Evolutionary conservation across 768 basidiomycete species (phyloP), one percentile per base, ranked within the genome.

Genomic region (Mycena belliarum): DNA sequence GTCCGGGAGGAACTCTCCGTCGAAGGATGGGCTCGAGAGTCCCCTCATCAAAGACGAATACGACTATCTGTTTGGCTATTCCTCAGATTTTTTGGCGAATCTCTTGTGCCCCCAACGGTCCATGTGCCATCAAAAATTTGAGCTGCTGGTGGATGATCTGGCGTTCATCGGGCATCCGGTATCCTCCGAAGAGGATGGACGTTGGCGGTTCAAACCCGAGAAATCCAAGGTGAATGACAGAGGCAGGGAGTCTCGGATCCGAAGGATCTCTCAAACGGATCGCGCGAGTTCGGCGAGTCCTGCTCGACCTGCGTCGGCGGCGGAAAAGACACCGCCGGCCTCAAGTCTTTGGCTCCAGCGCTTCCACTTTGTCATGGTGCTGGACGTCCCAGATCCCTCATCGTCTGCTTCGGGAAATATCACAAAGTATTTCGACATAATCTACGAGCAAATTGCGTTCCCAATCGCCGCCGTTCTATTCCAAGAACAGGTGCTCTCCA

Each of bases 101-200:
- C 75, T 96, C 63, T 79, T 98, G 3, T 90, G 89, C 57, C 95
- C 96, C 0, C 81, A 86, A 43, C 74, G 77, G 28, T 79, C 86
- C 15, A 84, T 95, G 71, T 97, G 94, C 66, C 93, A 99, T 72
- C 91, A 93, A 70, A 93, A 93, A 67, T 98, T 97, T 68, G 94
- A 96, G 69, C 82, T 99, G 28, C 73, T 92, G 38, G 88, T 97
- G 24, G 95, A 98, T 68, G 88, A 95, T 65, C 79, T 98, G 24
- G 91, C 86, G 6, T 98, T 98, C 70, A 80, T 98, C 42, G 97
- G 97, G 0, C 95, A 98, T 70, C 97, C 96, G 2, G 94, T 98
- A 3, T 91, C 89, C 68, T 83, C 83, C 12, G 88, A 91, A 50
- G 66, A 76, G 26, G 86, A 88, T 63, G 91, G 88, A 1, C 76